Evolutionary conservation across 495 filamentous ascomycete species (phyloP), one percentile per base, ranked within the genome.

Genomic region (Xylona heveae): DNA sequence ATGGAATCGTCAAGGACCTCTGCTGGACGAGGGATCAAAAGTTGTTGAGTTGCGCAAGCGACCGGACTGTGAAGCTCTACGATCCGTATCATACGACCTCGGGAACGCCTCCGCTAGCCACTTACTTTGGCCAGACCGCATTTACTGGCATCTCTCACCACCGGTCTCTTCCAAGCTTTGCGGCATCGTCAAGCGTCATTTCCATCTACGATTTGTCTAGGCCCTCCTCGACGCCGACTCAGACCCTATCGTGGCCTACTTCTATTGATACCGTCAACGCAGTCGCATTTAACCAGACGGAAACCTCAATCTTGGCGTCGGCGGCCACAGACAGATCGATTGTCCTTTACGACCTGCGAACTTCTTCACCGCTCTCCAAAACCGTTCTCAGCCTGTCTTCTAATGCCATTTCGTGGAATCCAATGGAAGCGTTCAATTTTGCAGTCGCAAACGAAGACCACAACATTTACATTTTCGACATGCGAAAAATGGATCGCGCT

Each of bases 351-450:
- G 88, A 97, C 52, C 59, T 95, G 19, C 74, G 88, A 28, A 95
- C 90, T 30, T 71, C 69, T 6, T 79, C 73, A 22, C 79, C 88
- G 8, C 61, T 94, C 10, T 62, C 74, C 24, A 83, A 83, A 40
- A 64, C 76, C 5, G 64, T 77, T 3, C 67, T 94, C 24, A 76
- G 67, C 27, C 65, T 94, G 28, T 72, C 82, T 17, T 75, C 71
- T 16, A 97, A 95, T 50, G 62, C 78, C 12, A 63, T 97, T 22
- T 59, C 72, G 19, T 99, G 85, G 80, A 95, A 95, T 47, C 88
- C 85, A 0, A 83, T 93, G 73, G 83, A 91, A 52, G 72, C 82
- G 5, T 83, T 90, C 61, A 92, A 91, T 47, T 79, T 91, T 45
- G 78, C 75, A 10, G 71, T 79, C 16, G 82, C 73, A 3, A 76